A percentile compares a stretch with the other conserved stretches of the same genome.
phyloP scores from a whole-genome alignment of 345 rosid species.

The Mercurialis annua region DNA sequence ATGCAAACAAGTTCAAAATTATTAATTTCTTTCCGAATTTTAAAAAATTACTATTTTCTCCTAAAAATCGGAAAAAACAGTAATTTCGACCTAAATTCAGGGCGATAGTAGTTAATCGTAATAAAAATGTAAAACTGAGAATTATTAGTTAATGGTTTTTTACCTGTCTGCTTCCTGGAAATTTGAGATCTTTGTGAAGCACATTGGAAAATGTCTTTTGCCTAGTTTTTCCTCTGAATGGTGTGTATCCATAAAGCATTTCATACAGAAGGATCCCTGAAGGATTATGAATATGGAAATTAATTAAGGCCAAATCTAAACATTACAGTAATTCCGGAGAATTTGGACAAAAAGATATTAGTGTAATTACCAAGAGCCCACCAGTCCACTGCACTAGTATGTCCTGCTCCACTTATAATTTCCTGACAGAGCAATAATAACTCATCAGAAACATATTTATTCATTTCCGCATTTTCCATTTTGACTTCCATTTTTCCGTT shows the following conservation, averaged over 20 bases:
- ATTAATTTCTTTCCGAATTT: too few relatives aligned
- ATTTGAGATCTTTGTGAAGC: slow-evolving; percentile 83
- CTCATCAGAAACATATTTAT: neutral
- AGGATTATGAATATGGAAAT: slow-evolving; percentile 1
- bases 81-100: too few relatives aligned
- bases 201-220: slow-evolving; percentile 89
- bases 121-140: neutral
- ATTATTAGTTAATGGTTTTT: too few relatives aligned
- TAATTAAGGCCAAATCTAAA: too few relatives aligned
- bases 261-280: slow-evolving; percentile 82
- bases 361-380: slow-evolving; percentile 85
- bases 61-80: too few relatives aligned
- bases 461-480: too few relatives aligned
- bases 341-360: neutral
- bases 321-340: neutral
- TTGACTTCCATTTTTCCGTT: too few relatives aligned
- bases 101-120: too few relatives aligned
- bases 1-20: too few relatives aligned
- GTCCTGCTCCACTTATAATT: slow-evolving; percentile 83
- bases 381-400: slow-evolving; percentile 98
- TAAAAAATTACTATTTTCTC: too few relatives aligned
- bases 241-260: slow-evolving; percentile 96
- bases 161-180: slow-evolving; percentile 66
- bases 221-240: slow-evolving; percentile 91
- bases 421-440: slow-evolving; percentile 46